Evolutionary conservation across 495 filamentous ascomycete genomes (phyloP).

Genomic region (Platismatia glauca): DNA sequence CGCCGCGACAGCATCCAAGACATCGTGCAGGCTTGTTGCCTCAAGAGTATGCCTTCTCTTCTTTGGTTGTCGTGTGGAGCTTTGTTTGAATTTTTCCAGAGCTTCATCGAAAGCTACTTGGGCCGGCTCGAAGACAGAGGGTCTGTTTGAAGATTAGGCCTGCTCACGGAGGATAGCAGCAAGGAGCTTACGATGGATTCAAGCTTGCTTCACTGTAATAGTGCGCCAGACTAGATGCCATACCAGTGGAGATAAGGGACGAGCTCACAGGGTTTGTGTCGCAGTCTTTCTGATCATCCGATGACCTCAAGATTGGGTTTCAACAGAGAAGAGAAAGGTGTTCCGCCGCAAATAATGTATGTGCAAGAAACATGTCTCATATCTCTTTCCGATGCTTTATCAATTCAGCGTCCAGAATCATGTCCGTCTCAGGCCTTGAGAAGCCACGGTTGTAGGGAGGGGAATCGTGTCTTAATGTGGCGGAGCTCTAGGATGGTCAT

Average conservation of each 20-base stretch:
- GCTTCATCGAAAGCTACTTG: background rate
- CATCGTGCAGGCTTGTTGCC: conserved; percentile 3
- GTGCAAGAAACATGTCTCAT: too few relatives aligned
- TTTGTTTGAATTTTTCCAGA: background rate
- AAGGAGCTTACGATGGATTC: background rate
- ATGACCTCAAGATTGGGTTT: background rate
- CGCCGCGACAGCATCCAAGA: background rate
- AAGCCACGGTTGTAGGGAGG: too few relatives aligned
- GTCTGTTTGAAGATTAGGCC: background rate
- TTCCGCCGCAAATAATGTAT: too few relatives aligned
- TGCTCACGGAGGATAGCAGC: background rate
- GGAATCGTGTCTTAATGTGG: too few relatives aligned
- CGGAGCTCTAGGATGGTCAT: too few relatives aligned
- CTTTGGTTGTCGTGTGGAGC: background rate
- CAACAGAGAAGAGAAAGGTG: too few relatives aligned
- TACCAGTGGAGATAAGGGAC: background rate
- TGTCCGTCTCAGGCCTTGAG: too few relatives aligned
- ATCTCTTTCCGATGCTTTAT: too few relatives aligned
- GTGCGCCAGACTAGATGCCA: background rate
- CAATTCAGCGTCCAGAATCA: too few relatives aligned
- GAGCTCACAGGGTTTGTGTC: background rate
- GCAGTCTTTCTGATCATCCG: too few relatives aligned
- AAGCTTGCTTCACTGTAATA: background rate
- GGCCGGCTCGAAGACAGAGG: background rate
- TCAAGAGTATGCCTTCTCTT: background rate